These are phyloP conservation scores for Pezicula carpinea DNA, from an alignment of 2,329 filamentous ascomycete species.

Conservation along the genomic window DNA sequence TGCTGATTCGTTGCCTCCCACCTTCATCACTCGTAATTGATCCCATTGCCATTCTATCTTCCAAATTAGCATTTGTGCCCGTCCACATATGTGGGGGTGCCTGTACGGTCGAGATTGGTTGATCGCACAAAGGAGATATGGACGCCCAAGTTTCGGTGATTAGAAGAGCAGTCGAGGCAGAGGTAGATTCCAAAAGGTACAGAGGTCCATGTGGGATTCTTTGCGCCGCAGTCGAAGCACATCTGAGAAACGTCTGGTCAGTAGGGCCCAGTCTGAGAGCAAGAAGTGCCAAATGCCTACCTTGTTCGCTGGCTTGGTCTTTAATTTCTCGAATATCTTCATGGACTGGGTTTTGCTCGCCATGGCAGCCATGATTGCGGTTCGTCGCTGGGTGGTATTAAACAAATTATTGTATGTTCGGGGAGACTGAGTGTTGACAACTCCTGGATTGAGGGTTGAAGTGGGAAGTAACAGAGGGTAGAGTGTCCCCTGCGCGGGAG, in stretches of 20 bases:
- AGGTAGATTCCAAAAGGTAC: conserved; percentile 97
- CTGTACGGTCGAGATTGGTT: conserved; percentile 95
- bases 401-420: not conserved
- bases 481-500: not conserved
- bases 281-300: conserved; percentile 41
- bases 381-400: not conserved
- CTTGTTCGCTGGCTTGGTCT: conserved; percentile 92
- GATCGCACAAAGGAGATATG: conserved; percentile 99
- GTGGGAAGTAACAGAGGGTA: not conserved
- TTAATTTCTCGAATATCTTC: conserved; percentile 96
- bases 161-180: conserved; percentile 94
- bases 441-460: not conserved
- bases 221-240: conserved; percentile 97
- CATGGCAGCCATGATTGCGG: conserved; percentile 51
- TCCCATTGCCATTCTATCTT: conserved; percentile 93
- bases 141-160: conserved; percentile 95
- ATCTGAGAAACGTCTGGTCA: conserved; percentile 50
- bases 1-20: conserved; percentile 95
- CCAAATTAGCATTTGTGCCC: conserved; percentile 19
- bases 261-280: conserved; percentile 16
- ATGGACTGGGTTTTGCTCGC: conserved; percentile 93
- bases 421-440: not conserved
- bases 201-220: conserved; percentile 98
- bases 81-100: conserved; percentile 14
- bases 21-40: conserved; percentile 94